These are phyloP conservation scores for Dendrostoma leiphaemia DNA, from an alignment of 2,329 filamentous ascomycete genomes.

Conservation along the genomic window DNA sequence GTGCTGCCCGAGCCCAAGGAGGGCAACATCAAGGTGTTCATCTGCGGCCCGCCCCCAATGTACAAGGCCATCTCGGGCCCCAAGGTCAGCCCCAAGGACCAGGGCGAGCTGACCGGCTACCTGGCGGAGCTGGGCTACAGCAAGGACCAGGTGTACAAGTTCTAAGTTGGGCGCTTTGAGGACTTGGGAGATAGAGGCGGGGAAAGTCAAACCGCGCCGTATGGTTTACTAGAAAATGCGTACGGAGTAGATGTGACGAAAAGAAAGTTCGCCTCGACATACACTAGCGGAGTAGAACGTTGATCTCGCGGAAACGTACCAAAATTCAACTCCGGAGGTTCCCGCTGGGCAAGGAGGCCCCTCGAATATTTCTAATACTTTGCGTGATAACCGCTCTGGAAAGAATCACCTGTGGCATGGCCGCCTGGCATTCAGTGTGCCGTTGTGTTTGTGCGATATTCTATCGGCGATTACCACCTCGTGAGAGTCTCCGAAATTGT, in stretches of 20 bases:
- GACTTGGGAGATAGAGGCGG: not conserved
- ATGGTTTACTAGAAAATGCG: not conserved
- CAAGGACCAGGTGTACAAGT: constrained; percentile 95
- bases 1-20: constrained; percentile 90
- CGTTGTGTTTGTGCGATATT: too few relatives aligned
- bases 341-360: too few relatives aligned
- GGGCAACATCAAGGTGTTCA: constrained; percentile 93
- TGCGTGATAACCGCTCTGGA: too few relatives aligned
- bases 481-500: too few relatives aligned
- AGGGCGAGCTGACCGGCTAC: constrained; percentile 82
- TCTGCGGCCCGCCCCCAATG: constrained; percentile 88
- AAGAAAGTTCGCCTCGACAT: not conserved
- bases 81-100: constrained; percentile 91
- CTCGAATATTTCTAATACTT: too few relatives aligned
- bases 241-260: not conserved
- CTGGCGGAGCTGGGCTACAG: constrained; percentile 72
- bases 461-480: too few relatives aligned
- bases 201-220: not conserved
- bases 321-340: too few relatives aligned
- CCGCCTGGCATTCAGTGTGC: too few relatives aligned
- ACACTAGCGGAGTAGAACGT: too few relatives aligned
- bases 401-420: too few relatives aligned
- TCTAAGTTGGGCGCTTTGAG: constrained; percentile 46
- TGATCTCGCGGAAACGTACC: too few relatives aligned
- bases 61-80: constrained; percentile 89